Evolutionary conservation across 2,329 filamentous ascomycete species (phyloP).

Genomic region (Chaetomium olivaceum): DNA sequence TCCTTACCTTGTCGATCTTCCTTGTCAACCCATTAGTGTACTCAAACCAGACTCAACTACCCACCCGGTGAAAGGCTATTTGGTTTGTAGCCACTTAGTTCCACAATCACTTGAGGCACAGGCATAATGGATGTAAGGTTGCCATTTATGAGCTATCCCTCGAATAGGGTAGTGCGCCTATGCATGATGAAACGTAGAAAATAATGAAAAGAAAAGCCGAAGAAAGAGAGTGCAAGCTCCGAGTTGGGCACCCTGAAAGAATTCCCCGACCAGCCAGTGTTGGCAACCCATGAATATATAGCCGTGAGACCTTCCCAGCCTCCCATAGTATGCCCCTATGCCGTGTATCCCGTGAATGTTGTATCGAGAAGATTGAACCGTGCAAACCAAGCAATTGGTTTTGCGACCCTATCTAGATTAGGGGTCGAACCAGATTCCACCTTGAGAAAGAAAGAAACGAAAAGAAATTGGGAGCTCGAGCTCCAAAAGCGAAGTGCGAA

Average conservation of each 20-base stretch:
- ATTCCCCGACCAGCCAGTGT: background rate
- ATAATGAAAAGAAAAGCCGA: background rate
- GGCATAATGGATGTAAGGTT: background rate
- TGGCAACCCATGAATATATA: background rate
- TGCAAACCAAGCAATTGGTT: background rate
- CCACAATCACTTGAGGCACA: background rate
- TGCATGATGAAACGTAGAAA: background rate
- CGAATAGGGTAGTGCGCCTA: background rate
- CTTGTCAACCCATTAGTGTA: background rate
- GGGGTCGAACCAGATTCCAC: background rate
- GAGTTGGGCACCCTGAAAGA: background rate
- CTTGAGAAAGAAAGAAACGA: background rate
- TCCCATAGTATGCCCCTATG: background rate
- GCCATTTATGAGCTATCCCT: conserved; percentile 1
- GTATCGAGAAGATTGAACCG: background rate
- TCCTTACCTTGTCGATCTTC: background rate
- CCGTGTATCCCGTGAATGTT: background rate
- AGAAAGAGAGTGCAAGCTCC: background rate
- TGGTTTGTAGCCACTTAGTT: background rate
- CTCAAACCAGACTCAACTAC: background rate
- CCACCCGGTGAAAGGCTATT: too few species aligned
- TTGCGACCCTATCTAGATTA: background rate
- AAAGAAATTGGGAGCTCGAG: background rate
- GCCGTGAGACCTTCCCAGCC: too few species aligned
- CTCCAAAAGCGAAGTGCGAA: background rate